Base-by-base conservation (phyloP, 202 grass and related monocot species). In the Dendrocalamus latiflorus region DNA sequence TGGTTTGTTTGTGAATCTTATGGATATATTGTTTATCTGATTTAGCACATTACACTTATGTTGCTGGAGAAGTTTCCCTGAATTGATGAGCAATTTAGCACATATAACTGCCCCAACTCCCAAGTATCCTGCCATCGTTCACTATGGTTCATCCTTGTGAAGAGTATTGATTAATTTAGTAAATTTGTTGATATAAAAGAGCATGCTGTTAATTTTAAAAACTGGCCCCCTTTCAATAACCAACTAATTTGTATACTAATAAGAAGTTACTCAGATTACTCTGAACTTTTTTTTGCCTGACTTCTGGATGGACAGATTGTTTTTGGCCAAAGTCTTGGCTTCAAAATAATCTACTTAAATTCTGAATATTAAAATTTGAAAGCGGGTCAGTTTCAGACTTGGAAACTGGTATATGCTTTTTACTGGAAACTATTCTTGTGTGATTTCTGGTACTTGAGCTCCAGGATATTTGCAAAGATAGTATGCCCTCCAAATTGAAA, bases 281-380 rank as follows among this genome's bases (percentile, higher is more conserved):
- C 10, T 30, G 25, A 65, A 48, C 73, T 81, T 38, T 68, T 20
- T 49, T 80, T 66, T 82, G 30, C 33, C 43, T 72, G 22, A 72
- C 66, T 60, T 85, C 74, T 86, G 84, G 51, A 81, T 84, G 48
- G 22, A 50, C 30, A 41, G 50, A 84, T 76, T n/a, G 22, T 80
- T 87, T 87, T 82, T 6, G 1, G 69, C 20, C 30, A 38, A 80
- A 81, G 77, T 76, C 21, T 79, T 44, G 70, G 44, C 69, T 26
- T 61, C n/a, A 83, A 75, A 84, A 48, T 65, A 78, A 12, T 39
- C 33, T 54, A 44, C 16, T 57, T 68, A 1, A 74, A 74, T 70
- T 44, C 11, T 56, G 65, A 85, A 58, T 36, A 24, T 53, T 49
- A 67, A 48, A 75, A 66, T 72, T 48, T 49, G 18, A 65, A 65